Conservation (phyloP, 2,329 filamentous ascomycete species). For the Penicillium decumbens region DNA sequence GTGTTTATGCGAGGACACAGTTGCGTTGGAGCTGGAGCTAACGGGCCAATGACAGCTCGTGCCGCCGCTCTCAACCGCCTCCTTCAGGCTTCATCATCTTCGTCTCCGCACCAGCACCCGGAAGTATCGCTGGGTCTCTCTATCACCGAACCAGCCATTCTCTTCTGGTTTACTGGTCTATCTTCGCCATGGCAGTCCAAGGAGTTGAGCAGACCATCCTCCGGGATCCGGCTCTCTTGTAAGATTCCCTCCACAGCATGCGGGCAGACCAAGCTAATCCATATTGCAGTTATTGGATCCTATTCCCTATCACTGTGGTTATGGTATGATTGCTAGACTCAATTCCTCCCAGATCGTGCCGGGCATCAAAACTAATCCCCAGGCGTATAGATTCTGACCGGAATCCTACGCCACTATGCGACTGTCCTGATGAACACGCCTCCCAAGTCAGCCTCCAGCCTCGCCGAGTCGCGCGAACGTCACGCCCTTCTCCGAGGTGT, state of each 20-base stretch:
- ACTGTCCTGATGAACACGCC: conserved; percentile 80
- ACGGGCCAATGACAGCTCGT: conserved; percentile 21
- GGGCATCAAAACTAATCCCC: background rate
- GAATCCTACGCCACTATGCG: conserved; percentile 92
- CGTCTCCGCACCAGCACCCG: conserved; percentile 13
- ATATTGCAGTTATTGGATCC: conserved; percentile 83
- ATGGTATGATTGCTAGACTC: conserved; percentile 58
- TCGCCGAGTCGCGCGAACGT: conserved; percentile 68
- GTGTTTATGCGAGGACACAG: conserved; percentile 23
- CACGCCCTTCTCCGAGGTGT: conserved; percentile 78
- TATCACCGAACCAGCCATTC: background rate
- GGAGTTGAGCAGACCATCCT: conserved; percentile 90
- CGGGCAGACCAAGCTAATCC: conserved; percentile 13
- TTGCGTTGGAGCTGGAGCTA: conserved; percentile 33
- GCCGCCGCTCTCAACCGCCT: conserved; percentile 9
- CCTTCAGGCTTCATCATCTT: conserved; percentile 13
- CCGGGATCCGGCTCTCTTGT: conserved; percentile 98
- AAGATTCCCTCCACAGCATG: conserved; percentile 36
- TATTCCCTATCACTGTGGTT: conserved; percentile 93
- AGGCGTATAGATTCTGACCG: conserved; percentile 68
- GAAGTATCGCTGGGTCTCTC: background rate
- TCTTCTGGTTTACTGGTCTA: background rate
- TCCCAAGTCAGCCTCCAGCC: conserved; percentile 68
- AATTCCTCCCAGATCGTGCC: background rate
- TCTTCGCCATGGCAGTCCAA: conserved; percentile 65